Evolutionary conservation across 495 filamentous ascomycete species (phyloP).

Genomic region (Penicilliopsis zonata): DNA sequence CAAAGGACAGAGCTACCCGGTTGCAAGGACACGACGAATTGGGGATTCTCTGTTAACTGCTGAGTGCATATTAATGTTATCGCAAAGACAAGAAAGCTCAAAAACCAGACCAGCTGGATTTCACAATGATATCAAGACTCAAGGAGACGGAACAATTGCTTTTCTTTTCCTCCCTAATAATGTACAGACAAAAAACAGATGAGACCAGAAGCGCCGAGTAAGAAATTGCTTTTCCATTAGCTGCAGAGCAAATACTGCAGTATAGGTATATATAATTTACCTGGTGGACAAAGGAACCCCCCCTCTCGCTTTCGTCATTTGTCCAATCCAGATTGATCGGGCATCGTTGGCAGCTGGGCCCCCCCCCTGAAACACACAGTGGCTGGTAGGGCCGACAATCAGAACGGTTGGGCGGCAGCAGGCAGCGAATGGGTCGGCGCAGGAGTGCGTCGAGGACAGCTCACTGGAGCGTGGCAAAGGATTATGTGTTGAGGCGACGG

Average conservation of each 20-base stretch:
- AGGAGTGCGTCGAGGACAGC: no score
- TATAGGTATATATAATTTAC: background rate
- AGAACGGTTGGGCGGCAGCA: background rate
- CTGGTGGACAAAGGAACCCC: background rate
- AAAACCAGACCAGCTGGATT: background rate
- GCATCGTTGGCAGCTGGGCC: no score
- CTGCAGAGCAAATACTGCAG: background rate
- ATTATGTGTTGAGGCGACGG: no score
- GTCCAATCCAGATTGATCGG: no score
- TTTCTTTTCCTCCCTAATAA: no score
- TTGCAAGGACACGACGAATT: slow-evolving; percentile 8
- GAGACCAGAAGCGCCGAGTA: background rate
- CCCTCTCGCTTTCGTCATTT: no score
- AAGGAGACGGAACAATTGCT: no score
- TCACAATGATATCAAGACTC: background rate
- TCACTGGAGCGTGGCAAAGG: no score
- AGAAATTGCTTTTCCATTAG: background rate
- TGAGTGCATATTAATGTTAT: slow-evolving; percentile 11
- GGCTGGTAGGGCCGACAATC: background rate
- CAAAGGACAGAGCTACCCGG: slow-evolving; percentile 6
- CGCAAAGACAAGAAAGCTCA: slow-evolving; percentile 1
- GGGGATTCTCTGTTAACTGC: slow-evolving; percentile 7
- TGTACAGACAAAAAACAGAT: no score
- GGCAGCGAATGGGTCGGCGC: no score
- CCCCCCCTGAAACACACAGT: background rate